Evolutionary conservation across 2,329 filamentous ascomycete species (phyloP).

Genomic region (Anthostomella pinea): DNA sequence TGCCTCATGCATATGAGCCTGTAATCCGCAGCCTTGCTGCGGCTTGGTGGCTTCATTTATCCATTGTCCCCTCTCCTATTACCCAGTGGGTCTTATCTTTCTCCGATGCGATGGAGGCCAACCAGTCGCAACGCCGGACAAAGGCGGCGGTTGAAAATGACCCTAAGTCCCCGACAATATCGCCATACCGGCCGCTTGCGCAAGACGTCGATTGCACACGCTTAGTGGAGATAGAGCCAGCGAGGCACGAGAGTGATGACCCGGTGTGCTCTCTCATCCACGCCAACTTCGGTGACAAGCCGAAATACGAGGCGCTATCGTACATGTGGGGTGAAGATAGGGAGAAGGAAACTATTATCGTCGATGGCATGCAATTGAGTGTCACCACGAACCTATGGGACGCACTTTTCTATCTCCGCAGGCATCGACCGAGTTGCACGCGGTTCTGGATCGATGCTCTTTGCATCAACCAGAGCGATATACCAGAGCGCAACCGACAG

Average conservation of each 20-base stretch:
- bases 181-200: slow-evolving; percentile 3
- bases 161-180: too few relatives aligned
- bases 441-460: slow-evolving; percentile 24
- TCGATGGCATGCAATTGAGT: slow-evolving; percentile 13
- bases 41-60: too few relatives aligned
- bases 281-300: slow-evolving; percentile 13
- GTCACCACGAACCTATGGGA: slow-evolving; percentile 16
- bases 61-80: too few relatives aligned
- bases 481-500: slow-evolving; percentile 20
- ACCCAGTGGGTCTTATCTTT: too few relatives aligned
- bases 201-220: slow-evolving; percentile 10
- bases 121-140: slow-evolving; percentile 3
- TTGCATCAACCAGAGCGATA: slow-evolving; percentile 23
- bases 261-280: slow-evolving; percentile 13
- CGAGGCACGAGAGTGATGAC: slow-evolving; percentile 3
- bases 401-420: slow-evolving; percentile 16
- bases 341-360: slow-evolving; percentile 12
- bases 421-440: neutral
- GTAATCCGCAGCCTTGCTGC: too few relatives aligned
- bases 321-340: slow-evolving; percentile 23
- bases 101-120: too few relatives aligned
- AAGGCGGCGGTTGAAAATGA: neutral
- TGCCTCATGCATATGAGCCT: too few relatives aligned
- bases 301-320: slow-evolving; percentile 24
- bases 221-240: slow-evolving; percentile 12